Conservation (phyloP, 257 asterid species). For the Solanum sejunctum region DNA sequence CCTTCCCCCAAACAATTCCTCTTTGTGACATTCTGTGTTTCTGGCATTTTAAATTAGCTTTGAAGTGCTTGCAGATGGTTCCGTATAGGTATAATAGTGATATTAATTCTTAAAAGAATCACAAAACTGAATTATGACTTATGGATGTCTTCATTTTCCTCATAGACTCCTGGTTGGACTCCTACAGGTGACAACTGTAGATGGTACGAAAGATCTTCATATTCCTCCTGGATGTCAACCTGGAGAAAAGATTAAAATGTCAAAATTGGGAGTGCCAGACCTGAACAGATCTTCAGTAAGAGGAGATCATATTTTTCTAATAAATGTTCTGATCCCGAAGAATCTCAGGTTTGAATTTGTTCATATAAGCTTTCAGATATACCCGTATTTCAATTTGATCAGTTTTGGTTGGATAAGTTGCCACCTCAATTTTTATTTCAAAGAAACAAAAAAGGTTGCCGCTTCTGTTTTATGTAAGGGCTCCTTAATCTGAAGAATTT, state of each 20-base stretch:
- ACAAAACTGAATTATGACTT: background rate
- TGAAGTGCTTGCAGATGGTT: background rate
- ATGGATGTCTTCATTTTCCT: background rate
- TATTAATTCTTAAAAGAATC: background rate
- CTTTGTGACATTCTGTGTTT: background rate
- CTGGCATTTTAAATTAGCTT: background rate
- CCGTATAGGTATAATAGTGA: background rate
- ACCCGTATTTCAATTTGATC: background rate
- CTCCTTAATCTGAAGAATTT: background rate
- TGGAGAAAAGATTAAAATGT: conserved; percentile 62
- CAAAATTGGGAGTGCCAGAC: conserved; percentile 77
- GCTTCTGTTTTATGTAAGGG: background rate
- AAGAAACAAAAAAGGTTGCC: background rate
- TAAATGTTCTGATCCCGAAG: conserved; percentile 71
- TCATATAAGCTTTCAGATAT: background rate
- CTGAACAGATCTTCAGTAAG: conserved; percentile 60
- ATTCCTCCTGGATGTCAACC: conserved; percentile 91
- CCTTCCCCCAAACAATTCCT: background rate
- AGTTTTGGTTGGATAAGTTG: background rate
- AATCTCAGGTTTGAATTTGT: conserved; percentile 43
- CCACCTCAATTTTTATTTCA: background rate
- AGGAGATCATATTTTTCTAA: conserved; percentile 81
- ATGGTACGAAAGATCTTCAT: conserved; percentile 69
- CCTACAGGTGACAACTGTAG: conserved; percentile 75
- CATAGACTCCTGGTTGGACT: background rate